A percentile compares a stretch with the other conserved stretches of the same genome.
Evolutionary conservation across 768 basidiomycete species (phyloP).

Genomic region (Xerocomellus intermedius): DNA sequence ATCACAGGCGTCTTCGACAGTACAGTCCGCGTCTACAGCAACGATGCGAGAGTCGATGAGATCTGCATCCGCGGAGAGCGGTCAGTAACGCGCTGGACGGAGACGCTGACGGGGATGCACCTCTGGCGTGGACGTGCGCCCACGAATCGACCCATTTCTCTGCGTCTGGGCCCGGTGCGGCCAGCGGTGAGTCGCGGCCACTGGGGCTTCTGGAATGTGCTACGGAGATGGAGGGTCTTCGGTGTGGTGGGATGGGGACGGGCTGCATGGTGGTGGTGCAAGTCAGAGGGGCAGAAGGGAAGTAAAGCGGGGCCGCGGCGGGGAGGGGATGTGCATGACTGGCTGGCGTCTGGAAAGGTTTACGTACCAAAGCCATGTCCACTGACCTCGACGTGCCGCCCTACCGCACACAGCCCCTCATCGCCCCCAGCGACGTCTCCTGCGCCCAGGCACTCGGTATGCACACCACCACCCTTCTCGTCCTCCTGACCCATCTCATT

Average conservation of each 20-base stretch:
- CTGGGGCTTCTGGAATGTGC: constrained; percentile 11
- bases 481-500: constrained; percentile 2
- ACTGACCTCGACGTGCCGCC: constrained; percentile 53
- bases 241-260: constrained; percentile 11
- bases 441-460: constrained; percentile 61
- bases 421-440: constrained; percentile 34
- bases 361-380: constrained; percentile 24
- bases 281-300: neutral
- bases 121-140: constrained; percentile 54
- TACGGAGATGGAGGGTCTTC: constrained; percentile 21
- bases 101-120: constrained; percentile 34
- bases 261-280: constrained; percentile 13
- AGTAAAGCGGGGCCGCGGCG: constrained; percentile 10
- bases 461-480: constrained; percentile 1
- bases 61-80: constrained; percentile 39
- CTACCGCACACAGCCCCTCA: constrained; percentile 53
- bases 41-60: constrained; percentile 70
- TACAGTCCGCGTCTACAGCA: constrained; percentile 63
- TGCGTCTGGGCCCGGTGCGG: constrained; percentile 31
- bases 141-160: constrained; percentile 60
- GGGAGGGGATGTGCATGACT: constrained; percentile 16
- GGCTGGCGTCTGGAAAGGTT: constrained; percentile 1
- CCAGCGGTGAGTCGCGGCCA: constrained; percentile 18
- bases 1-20: constrained; percentile 82
- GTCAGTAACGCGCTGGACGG: neutral